These are phyloP conservation scores for Parastagonospora avenae DNA, from an alignment of 2,329 filamentous ascomycete genomes.

Conservation along the genomic window DNA sequence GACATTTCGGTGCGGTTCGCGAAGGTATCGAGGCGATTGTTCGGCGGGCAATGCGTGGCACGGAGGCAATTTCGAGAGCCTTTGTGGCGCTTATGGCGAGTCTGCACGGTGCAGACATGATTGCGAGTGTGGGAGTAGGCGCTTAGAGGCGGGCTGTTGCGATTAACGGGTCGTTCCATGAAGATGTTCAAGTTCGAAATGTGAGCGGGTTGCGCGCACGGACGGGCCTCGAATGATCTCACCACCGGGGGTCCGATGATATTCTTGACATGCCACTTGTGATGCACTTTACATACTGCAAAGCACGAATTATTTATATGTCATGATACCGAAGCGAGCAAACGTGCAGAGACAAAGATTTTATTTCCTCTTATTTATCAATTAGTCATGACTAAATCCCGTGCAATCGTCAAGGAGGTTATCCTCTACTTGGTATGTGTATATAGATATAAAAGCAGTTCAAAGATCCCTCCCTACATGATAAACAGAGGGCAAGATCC, in stretches of 20 bases:
- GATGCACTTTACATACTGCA: no score
- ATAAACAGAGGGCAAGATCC: neutral
- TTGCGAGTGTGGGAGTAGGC: conserved; percentile 3
- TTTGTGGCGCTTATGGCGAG: conserved; percentile 26
- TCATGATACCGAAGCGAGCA: no score
- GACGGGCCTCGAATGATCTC: conserved; percentile 1
- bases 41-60: conserved; percentile 27
- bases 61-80: conserved; percentile 12
- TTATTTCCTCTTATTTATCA: no score
- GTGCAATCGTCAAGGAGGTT: no score
- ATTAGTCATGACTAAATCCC: no score
- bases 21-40: conserved; percentile 28
- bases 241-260: neutral
- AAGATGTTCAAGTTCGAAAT: conserved; percentile 12
- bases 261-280: no score
- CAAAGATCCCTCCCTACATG: no score
- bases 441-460: no score
- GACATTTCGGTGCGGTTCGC: conserved; percentile 19
- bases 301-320: no score
- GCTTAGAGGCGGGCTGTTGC: neutral
- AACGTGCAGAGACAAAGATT: no score
- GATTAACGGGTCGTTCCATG: conserved; percentile 1
- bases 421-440: no score
- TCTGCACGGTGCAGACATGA: conserved; percentile 34
- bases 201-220: conserved; percentile 5